Percentiles rank a stretch among this genome's conserved stretches.
Conservation (phyloP, 352 stramenopile genomes). For the Phytophthora sansomeana region DNA sequence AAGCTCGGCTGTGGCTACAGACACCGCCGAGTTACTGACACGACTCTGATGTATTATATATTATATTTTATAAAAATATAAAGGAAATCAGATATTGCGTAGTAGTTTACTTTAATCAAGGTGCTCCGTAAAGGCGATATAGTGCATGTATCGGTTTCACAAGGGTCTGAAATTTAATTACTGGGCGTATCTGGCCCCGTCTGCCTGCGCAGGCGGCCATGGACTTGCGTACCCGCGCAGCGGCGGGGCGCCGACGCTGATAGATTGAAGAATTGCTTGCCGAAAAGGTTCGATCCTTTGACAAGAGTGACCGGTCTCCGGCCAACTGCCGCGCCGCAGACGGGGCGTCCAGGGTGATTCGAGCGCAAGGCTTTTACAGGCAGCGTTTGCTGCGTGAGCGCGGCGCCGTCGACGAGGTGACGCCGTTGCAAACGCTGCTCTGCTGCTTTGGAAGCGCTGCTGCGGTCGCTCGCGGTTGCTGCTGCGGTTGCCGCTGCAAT, state of each 20-base stretch:
- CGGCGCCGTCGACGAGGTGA: background rate
- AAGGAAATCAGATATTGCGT: no score
- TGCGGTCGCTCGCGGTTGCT: background rate
- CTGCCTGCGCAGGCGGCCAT: constrained; percentile 23
- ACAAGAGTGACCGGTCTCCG: constrained; percentile 23
- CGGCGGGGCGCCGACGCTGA: constrained; percentile 12
- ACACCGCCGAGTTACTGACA: no score
- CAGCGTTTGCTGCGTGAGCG: constrained; percentile 25
- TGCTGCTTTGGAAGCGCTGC: background rate
- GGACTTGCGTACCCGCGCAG: constrained; percentile 31
- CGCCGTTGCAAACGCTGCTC: background rate
- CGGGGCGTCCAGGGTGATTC: constrained; percentile 28
- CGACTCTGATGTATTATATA: no score
- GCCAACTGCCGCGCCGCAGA: constrained; percentile 17
- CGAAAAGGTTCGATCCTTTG: constrained; percentile 33
- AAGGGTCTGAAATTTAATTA: no score
- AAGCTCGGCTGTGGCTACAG: no score
- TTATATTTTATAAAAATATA: no score
- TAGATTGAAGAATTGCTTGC: constrained; percentile 36
- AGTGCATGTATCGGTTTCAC: no score
- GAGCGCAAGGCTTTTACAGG: constrained; percentile 30
- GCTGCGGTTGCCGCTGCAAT: background rate
- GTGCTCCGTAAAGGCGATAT: no score
- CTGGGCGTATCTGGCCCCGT: background rate
- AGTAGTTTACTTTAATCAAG: no score